Evolutionary conservation across 345 rosid genomes (phyloP).

Genomic region (Pistacia vera): DNA sequence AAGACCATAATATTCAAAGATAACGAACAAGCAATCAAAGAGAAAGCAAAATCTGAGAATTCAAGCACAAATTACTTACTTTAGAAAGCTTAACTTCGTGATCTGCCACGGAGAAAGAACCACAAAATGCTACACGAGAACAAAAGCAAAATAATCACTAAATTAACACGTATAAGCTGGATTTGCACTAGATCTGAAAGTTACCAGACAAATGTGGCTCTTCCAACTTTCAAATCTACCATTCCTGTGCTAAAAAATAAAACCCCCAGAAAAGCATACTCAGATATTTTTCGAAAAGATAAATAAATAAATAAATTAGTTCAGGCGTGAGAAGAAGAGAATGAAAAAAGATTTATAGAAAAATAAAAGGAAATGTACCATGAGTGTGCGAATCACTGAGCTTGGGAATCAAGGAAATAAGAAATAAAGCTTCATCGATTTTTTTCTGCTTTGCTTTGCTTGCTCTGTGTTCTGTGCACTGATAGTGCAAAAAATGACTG

Average conservation of each 20-base stretch:
- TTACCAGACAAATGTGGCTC: slow-evolving; percentile 37
- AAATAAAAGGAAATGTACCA: slow-evolving; percentile 26
- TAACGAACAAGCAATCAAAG: background rate
- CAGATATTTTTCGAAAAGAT: background rate
- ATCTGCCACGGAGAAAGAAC: background rate
- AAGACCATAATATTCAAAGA: background rate
- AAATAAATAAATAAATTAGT: background rate
- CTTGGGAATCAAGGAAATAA: slow-evolving; percentile 40
- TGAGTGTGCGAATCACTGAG: slow-evolving; percentile 30
- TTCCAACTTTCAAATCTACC: slow-evolving; percentile 42
- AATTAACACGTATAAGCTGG: background rate
- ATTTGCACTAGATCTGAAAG: slow-evolving; percentile 60
- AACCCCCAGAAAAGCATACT: slow-evolving; percentile 11
- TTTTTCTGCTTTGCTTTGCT: slow-evolving; percentile 12
- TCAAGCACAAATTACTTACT: slow-evolving; percentile 11
- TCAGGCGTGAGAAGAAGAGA: background rate
- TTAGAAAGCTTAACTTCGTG: background rate
- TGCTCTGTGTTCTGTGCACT: slow-evolving; percentile 19
- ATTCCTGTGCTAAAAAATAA: slow-evolving; percentile 35
- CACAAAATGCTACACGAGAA: background rate
- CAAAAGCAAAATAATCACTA: background rate
- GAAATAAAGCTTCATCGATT: slow-evolving; percentile 23
- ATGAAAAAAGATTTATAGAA: slow-evolving; percentile 14
- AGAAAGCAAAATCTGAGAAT: background rate
- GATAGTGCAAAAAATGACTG: slow-evolving; percentile 6